These are phyloP conservation scores for Colletotrichum shisoi DNA, from an alignment of 2,329 filamentous ascomycete species.

Conservation along the genomic window DNA sequence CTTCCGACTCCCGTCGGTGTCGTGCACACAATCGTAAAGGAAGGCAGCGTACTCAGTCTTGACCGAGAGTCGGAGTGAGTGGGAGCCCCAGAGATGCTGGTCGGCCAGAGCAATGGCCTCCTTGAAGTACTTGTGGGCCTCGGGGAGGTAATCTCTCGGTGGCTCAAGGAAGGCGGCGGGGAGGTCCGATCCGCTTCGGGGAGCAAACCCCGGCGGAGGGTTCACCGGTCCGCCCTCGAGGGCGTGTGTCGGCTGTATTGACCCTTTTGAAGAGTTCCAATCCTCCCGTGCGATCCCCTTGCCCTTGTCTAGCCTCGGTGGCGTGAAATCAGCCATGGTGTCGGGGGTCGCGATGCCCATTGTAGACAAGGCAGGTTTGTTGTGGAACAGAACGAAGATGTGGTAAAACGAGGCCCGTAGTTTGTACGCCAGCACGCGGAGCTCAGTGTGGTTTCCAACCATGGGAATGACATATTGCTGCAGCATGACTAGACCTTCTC, in stretches of 20 bases:
- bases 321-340: conserved; percentile 50
- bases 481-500: conserved; percentile 87
- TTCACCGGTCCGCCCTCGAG: conserved; percentile 68
- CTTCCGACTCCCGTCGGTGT: conserved; percentile 76
- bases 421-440: conserved; percentile 90
- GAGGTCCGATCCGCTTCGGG: conserved; percentile 45
- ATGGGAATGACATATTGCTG: conserved; percentile 88
- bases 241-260: conserved; percentile 58
- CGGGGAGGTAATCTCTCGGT: conserved; percentile 79
- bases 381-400: conserved; percentile 96
- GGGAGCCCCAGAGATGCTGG: conserved; percentile 80
- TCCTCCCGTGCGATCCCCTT: conserved; percentile 58
- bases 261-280: conserved; percentile 53
- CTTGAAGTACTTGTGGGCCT: conserved; percentile 81
- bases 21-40: conserved; percentile 89
- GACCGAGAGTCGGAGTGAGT: conserved; percentile 86
- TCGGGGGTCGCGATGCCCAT: conserved; percentile 63
- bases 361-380: conserved; percentile 78
- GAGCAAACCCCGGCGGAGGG: conserved; percentile 63
- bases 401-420: conserved; percentile 94
- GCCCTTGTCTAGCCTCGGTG: conserved; percentile 56
- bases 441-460: conserved; percentile 78
- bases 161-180: conserved; percentile 74
- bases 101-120: conserved; percentile 80
- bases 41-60: conserved; percentile 94